Evolutionary conservation across 352 stramenopile species (phyloP).

Genomic region (Globisporangium heterothallicum): DNA sequence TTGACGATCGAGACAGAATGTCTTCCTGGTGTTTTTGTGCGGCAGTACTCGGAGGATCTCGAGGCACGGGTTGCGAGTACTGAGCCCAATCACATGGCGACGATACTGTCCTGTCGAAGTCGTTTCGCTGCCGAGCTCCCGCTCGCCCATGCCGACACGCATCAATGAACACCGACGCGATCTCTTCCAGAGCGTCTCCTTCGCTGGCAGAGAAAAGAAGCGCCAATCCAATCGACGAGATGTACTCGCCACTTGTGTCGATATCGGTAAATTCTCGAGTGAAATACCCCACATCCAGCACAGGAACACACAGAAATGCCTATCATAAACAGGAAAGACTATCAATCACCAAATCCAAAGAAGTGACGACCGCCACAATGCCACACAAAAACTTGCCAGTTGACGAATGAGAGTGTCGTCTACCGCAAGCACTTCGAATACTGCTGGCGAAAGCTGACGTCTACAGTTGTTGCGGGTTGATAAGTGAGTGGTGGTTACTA

Average conservation of each 20-base stretch:
- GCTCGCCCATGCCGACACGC: conserved; percentile 18
- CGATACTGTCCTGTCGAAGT: not conserved
- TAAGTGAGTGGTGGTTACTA: too few relatives aligned
- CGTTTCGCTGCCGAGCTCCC: not conserved
- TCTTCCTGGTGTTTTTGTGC: conserved; percentile 20
- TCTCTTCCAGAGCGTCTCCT: conserved; percentile 14
- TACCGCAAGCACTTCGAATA: conserved; percentile 15
- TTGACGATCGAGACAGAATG: conserved; percentile 24
- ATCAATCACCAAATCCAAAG: not conserved
- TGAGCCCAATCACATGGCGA: conserved; percentile 3
- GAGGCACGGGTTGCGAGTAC: not conserved
- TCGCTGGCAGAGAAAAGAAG: conserved; percentile 18
- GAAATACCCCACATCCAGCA: conserved; percentile 8
- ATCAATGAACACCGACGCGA: conserved; percentile 26
- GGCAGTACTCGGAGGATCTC: not conserved
- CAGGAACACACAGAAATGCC: conserved; percentile 3
- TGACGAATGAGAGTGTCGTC: not conserved
- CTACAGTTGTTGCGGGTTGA: too few relatives aligned
- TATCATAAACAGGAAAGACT: not conserved
- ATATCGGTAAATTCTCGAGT: not conserved
- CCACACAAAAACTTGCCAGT: not conserved
- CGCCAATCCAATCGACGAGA: conserved; percentile 3
- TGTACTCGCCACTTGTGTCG: not conserved
- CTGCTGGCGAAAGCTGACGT: conserved; percentile 17
- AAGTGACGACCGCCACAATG: not conserved